Evolutionary conservation across 148 eudicot species (phyloP), one percentile per base, ranked within the genome.

Genomic region (Polygonum aviculare): DNA sequence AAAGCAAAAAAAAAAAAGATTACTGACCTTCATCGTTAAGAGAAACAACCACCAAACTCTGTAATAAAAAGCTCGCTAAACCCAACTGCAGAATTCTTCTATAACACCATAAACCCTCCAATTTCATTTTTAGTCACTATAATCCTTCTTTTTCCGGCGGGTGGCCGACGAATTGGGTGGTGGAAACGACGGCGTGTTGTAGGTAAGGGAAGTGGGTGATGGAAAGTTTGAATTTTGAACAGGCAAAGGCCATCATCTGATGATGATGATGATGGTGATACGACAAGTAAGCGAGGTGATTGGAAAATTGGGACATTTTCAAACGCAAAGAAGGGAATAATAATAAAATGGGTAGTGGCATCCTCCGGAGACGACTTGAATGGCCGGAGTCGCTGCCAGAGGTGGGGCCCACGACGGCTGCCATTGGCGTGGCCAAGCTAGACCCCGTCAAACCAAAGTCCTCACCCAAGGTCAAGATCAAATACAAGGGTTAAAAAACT

Each of bases 371-470:
- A 36, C 72, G 44, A 67, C 72, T 67, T 67, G 44, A 45, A 67
- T 44, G 3, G 45, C 45, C 19, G 45, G 72, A 41, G 72, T 67
- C 72, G 72, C 72, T 67, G 72, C 72, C 44, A 67, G 5, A 1
- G 72, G 44, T 15, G 45, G 72, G 72, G 45, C 44, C 72, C 72
- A 67, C 44, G 72, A 67, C 72, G 45, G 72, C 72, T 67, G 72
- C 72, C 44, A 67, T 15, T 0, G 72, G 44, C 7, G 45, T 45
- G 45, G 72, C 72, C 38, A 18, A 62, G 2, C 44, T 35, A 9
- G 72, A 67, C 45, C 45, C 11, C 45, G 72, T 67, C 15, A 67
- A 67, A 4, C 40, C 38, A 38, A 35, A 41, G 41, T 65, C 19
- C 8, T 35, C 35, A 14, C 12, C 31, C 31, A 26, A 26, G 31